These are phyloP conservation scores for Collybia nuda DNA, from an alignment of 768 basidiomycete genomes.

Conservation along the genomic window DNA sequence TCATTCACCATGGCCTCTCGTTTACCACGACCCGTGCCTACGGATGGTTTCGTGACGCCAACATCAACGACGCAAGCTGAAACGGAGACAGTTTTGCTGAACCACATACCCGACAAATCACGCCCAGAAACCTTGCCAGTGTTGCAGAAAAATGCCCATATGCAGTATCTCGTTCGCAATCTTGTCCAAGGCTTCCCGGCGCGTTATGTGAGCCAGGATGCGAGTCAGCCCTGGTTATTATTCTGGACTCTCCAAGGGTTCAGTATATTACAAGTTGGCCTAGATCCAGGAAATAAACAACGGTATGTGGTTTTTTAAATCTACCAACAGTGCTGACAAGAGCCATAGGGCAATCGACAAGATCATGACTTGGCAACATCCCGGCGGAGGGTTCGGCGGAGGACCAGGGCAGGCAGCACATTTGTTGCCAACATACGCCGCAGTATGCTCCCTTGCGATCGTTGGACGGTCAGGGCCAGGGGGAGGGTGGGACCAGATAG, in stretches of 20 bases:
- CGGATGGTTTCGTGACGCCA: slow-evolving; percentile 59
- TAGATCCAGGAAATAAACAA: slow-evolving; percentile 79
- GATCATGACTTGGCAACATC: slow-evolving; percentile 79
- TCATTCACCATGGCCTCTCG: slow-evolving; percentile 14
- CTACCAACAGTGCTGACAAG: not conserved
- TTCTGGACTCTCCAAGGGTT: slow-evolving; percentile 93
- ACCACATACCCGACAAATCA: slow-evolving; percentile 42
- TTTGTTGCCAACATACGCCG: slow-evolving; percentile 86
- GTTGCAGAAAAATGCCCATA: slow-evolving; percentile 65
- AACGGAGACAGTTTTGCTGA: slow-evolving; percentile 64
- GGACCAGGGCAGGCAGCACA: slow-evolving; percentile 89
- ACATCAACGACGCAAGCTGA: slow-evolving; percentile 64
- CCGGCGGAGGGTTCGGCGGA: slow-evolving; percentile 88
- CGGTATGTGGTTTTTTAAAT: slow-evolving; percentile 41
- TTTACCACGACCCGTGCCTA: slow-evolving; percentile 34
- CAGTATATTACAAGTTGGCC: slow-evolving; percentile 69
- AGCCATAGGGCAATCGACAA: slow-evolving; percentile 71
- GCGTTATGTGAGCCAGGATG: slow-evolving; percentile 83
- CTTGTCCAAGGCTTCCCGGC: slow-evolving; percentile 79
- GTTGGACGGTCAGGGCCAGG: slow-evolving; percentile 69
- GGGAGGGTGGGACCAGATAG: slow-evolving; percentile 86
- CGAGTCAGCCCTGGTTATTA: slow-evolving; percentile 92
- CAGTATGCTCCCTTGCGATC: slow-evolving; percentile 82
- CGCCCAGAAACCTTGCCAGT: slow-evolving; percentile 21
- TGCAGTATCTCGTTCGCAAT: slow-evolving; percentile 73